phyloP scores from a whole-genome alignment of 495 filamentous ascomycete species.

The Penicillium waksmanii region DNA sequence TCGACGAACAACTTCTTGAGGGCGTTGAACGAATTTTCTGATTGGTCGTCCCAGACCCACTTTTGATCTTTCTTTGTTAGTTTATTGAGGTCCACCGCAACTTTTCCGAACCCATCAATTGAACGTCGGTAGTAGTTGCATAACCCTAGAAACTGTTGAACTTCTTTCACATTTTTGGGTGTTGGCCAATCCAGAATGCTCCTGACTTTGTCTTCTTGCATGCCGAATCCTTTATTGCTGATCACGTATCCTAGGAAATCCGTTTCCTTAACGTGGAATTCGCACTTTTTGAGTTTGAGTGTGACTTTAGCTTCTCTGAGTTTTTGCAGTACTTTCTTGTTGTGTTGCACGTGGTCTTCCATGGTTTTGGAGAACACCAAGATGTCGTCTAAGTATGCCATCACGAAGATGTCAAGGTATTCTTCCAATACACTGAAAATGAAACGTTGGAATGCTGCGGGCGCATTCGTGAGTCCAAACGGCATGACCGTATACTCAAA shows the following conservation, averaged over 20 bases:
- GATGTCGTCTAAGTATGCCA: conserved; percentile 40
- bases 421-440: conserved; percentile 33
- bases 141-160: conserved; percentile 17
- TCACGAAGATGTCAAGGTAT: conserved; percentile 28
- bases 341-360: not conserved
- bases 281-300: not conserved
- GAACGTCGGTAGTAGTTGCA: conserved; percentile 22
- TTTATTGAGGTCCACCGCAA: conserved; percentile 2
- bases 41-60: conserved; percentile 13
- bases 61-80: conserved; percentile 11
- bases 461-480: conserved; percentile 18
- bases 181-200: conserved; percentile 12
- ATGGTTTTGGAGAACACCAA: conserved; percentile 27
- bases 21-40: conserved; percentile 12
- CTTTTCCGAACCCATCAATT: conserved; percentile 13
- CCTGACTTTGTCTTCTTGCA: conserved; percentile 18
- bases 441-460: conserved; percentile 33
- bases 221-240: conserved; percentile 12
- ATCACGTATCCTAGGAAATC: conserved; percentile 19
- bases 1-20: conserved; percentile 13
- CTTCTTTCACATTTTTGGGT: conserved; percentile 13
- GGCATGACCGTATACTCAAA: conserved; percentile 32
- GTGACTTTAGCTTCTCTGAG: conserved; percentile 2
- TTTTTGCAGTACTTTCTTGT: not conserved
- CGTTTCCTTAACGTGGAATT: conserved; percentile 15